These are phyloP conservation scores for Poronia punctata DNA, from an alignment of 495 filamentous ascomycete species.

Conservation along the genomic window DNA sequence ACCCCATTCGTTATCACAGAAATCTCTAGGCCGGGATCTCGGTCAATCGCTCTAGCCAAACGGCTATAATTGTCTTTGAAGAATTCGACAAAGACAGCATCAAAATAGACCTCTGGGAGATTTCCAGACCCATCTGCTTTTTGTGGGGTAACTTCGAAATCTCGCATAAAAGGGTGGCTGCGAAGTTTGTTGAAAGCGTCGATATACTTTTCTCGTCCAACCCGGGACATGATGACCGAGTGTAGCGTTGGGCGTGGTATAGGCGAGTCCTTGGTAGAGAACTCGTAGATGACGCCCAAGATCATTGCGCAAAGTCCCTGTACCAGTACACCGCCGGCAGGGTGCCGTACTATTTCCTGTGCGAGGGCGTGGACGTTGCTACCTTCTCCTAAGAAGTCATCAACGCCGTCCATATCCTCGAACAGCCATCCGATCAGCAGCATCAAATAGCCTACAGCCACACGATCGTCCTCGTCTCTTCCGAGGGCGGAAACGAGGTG, in stretches of 20 bases:
- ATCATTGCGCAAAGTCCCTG: conserved; percentile 79
- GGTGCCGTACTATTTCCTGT: conserved; percentile 50
- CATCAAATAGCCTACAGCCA: conserved; percentile 85
- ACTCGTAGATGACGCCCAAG: conserved; percentile 89
- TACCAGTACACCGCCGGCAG: conserved; percentile 58
- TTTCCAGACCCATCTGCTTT: conserved; percentile 48
- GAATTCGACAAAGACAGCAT: conserved; percentile 83
- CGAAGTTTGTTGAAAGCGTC: conserved; percentile 75
- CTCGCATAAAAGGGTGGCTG: conserved; percentile 73
- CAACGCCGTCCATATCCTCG: conserved; percentile 83
- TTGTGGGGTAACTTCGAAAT: conserved; percentile 83
- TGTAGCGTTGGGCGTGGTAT: conserved; percentile 77
- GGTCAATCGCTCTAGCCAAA: conserved; percentile 78
- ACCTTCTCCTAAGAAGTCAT: conserved; percentile 93
- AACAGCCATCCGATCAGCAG: conserved; percentile 88
- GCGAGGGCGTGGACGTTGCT: conserved; percentile 82
- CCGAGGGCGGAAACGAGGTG: conserved; percentile 73
- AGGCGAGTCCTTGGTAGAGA: conserved; percentile 94
- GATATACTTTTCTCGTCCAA: conserved; percentile 84
- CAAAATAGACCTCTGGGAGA: conserved; percentile 80
- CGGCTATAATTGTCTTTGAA: conserved; percentile 93
- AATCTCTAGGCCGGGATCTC: conserved; percentile 81
- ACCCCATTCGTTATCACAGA: conserved; percentile 69
- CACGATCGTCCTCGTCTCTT: conserved; percentile 69
- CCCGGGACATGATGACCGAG: conserved; percentile 66